phyloP scores from a whole-genome alignment of 768 basidiomycete species.

The Phanerochaete carnosa region DNA sequence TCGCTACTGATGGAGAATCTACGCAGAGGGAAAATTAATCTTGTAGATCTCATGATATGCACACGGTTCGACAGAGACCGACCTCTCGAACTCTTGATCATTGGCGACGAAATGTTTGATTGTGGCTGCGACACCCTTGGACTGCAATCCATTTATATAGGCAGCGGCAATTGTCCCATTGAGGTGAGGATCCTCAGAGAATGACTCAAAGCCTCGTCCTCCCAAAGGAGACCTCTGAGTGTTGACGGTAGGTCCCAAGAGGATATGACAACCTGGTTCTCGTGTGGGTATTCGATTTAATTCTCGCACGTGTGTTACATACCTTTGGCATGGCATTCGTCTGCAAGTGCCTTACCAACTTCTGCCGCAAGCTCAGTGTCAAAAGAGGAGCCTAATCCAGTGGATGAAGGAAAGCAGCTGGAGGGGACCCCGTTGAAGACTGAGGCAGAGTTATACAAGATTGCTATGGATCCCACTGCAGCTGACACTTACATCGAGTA shows the following conservation, averaged over 20 bases:
- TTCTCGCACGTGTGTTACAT: slow-evolving; percentile 1
- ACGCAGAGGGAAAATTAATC: neutral
- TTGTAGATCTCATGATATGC: neutral
- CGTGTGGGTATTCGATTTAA: slow-evolving; percentile 26
- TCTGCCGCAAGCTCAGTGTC: slow-evolving; percentile 44
- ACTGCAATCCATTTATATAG: slow-evolving; percentile 62
- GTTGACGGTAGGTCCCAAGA: slow-evolving; percentile 65
- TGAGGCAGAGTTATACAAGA: slow-evolving; percentile 11
- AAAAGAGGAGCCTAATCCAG: slow-evolving; percentile 54
- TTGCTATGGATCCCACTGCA: neutral
- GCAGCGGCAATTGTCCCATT: slow-evolving; percentile 55
- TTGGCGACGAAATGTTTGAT: slow-evolving; percentile 66
- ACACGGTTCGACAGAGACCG: neutral
- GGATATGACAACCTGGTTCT: slow-evolving; percentile 31
- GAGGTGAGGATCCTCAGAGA: slow-evolving; percentile 59
- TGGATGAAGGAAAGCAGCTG: slow-evolving; percentile 56
- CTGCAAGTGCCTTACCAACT: slow-evolving; percentile 49
- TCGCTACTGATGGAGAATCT: slow-evolving; percentile 47
- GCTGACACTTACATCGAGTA: slow-evolving; percentile 33
- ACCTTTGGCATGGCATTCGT: slow-evolving; percentile 51
- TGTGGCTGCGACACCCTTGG: slow-evolving; percentile 52
- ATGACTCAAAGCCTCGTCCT: slow-evolving; percentile 59
- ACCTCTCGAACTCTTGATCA: slow-evolving; percentile 60
- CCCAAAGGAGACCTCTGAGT: slow-evolving; percentile 59
- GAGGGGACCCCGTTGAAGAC: slow-evolving; percentile 56